phyloP scores from a whole-genome alignment of 805 yeast species.

The Lachancea lanzarotensis region DNA sequence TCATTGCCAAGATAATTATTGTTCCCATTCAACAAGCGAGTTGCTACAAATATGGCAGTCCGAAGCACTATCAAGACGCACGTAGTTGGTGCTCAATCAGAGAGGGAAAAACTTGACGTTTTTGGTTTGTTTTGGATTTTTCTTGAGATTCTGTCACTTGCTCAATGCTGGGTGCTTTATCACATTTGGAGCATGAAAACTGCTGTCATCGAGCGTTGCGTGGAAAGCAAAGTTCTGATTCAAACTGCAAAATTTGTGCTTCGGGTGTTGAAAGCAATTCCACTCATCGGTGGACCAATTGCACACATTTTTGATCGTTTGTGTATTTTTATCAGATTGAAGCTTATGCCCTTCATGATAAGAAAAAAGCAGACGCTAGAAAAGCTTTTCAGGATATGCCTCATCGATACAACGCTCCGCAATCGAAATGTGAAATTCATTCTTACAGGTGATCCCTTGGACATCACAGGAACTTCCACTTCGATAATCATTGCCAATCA shows the following conservation, averaged over 20 bases:
- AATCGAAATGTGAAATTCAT: constrained; percentile 20
- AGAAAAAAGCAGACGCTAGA: constrained; percentile 11
- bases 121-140: constrained; percentile 4
- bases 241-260: background rate
- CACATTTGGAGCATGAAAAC: constrained; percentile 2
- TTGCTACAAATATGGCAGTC: background rate
- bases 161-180: background rate
- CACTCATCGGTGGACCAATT: constrained; percentile 16
- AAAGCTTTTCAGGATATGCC: constrained; percentile 14
- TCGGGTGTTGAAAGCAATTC: constrained; percentile 12
- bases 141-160: background rate
- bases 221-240: background rate
- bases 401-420: constrained; percentile 18
- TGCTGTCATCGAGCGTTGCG: background rate
- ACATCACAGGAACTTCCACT: constrained; percentile 14
- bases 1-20: too few species aligned
- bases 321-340: background rate
- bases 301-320: constrained; percentile 6
- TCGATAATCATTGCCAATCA: constrained; percentile 45
- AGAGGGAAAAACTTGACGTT: constrained; percentile 10
- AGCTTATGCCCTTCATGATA: constrained; percentile 12
- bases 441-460: constrained; percentile 19
- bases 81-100: constrained; percentile 18
- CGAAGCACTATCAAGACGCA: constrained; percentile 14
- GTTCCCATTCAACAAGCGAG: too few species aligned